Evolutionary conservation across 129 eudicot species (phyloP), one percentile per base, ranked within the genome.

Genomic region (Chrysanthemum makinoi): DNA sequence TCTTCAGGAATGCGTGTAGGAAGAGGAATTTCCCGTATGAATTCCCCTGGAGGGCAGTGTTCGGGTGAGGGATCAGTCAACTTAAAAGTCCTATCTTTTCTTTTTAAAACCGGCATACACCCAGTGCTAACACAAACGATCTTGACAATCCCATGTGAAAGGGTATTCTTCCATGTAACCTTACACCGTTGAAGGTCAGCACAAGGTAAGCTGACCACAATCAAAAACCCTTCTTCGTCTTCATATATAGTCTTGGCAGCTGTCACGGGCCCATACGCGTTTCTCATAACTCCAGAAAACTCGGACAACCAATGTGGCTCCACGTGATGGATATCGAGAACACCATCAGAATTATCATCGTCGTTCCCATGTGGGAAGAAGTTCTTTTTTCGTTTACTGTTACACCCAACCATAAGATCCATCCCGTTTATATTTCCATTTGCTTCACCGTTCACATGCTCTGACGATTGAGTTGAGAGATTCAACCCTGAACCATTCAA

Each of bases 1-100:
- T 89, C 96, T 66, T 89, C 96, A 5, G 96, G 96, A 20, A 89
- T 89, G 51, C 90, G 86, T 11, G 88, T 79, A 14, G 93, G 93
- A 64, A 89, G 88, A 48, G 90, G 58, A 20, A 89, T 86, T 76
- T 89, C 90, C 62, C 96, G 81, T 30, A 82, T 68, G 59, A 89
- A 89, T 55, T 89, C 96, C 5, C 96, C 96, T 2, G 85, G 96
- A 5, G 96, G 93, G 80, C 96, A 89, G 71, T 86, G 96, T 76
- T 89, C 96, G 0, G 96, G 96, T 54, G 91, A 62, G 28, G 85
- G 86, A 66, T 89, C 96, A 9, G 93, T 84, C 61, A 89, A 70
- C 89, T 83, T 89, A 76, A 89, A 89, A 33, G 88, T 84, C 68
- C 96, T 68, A 24, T 85, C 88, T 70, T 86, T 80, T 73, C 96